Base-by-base conservation (phyloP, 2,329 filamentous ascomycete genomes). In the Didymella glomerata region DNA sequence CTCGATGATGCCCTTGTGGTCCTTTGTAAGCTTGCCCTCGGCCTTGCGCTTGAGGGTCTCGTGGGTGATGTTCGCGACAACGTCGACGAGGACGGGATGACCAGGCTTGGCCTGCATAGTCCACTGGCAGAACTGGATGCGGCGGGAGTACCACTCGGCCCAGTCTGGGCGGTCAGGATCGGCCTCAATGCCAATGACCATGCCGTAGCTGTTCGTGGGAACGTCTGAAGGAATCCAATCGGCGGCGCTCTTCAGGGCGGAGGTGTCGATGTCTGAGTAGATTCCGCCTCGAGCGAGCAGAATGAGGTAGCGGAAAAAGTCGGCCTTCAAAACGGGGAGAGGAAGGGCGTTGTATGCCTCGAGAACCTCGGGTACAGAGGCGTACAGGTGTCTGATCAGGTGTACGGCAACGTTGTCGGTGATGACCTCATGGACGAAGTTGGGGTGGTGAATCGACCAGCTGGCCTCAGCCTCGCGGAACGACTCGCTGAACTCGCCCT, bases 41-140 rank as follows among this genome's bases (percentile, higher is more conserved):
- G 82, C 82, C 82, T 96, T 93, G 78, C 89, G 85, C 59, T 84
- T 82, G 48, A 98, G 82, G 0, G 93, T 91, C 75, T 93, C 87
- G 64, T 91, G 85, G 0, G 94, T 97, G 72, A 99, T 93, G 66
- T 88, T 90, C 14, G 90, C 84, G 30, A 99, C 92, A 61, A 97
- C 86, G 61, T 97, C 92, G 62, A 93, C 88, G 58, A 99, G 84
- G 13, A 97, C 88, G 0, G 95, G 95, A 76, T 99, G 95, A 11
- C 95, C 95, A 0, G 94, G 90, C 78, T 99, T 99, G 57, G 91
- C 83, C 78, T 98, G 94, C 63, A 99, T 97, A 1, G 95, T 99
- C 95, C 95, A 99, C 77, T 99, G 95, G 80, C 95, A 99, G 79
- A 99, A 98, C 76, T 98, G 95, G 61, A 99, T 93, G 64, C 94